A percentile compares a stretch with the other conserved stretches of the same genome.
Conservation (phyloP, 192 early-diverging fungal genomes). For the Diversispora eburnea region DNA sequence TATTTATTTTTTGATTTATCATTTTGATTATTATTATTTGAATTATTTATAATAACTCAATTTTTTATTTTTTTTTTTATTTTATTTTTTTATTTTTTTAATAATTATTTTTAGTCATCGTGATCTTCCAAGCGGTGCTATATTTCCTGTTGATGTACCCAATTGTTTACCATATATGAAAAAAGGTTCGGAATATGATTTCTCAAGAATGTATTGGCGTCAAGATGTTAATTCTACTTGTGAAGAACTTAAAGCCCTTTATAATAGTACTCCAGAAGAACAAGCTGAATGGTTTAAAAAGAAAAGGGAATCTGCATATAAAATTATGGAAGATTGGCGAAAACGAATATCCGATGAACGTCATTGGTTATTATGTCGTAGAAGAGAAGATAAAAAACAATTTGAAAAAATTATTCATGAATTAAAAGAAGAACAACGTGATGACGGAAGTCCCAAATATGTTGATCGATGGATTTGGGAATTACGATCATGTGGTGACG, state of each 20-base stretch:
- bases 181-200: neutral
- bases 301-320: neutral
- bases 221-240: neutral
- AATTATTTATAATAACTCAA: too few species aligned
- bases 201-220: neutral
- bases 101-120: neutral
- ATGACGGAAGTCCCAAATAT: too few species aligned
- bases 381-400: neutral
- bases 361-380: neutral
- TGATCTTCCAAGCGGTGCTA: neutral
- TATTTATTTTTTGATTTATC: neutral
- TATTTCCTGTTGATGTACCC: neutral
- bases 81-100: too few species aligned
- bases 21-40: too few species aligned
- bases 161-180: neutral
- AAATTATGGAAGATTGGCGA: neutral
- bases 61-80: too few species aligned
- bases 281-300: slow-evolving; percentile 3
- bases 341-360: slow-evolving; percentile 1
- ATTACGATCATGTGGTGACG: slow-evolving; percentile 5
- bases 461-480: neutral
- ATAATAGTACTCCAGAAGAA: neutral
- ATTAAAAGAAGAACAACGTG: too few species aligned
- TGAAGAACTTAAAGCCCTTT: neutral
- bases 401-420: too few species aligned